Conservation (phyloP, 176 grass and related monocot genomes). For the Oropetium thomaeum region DNA sequence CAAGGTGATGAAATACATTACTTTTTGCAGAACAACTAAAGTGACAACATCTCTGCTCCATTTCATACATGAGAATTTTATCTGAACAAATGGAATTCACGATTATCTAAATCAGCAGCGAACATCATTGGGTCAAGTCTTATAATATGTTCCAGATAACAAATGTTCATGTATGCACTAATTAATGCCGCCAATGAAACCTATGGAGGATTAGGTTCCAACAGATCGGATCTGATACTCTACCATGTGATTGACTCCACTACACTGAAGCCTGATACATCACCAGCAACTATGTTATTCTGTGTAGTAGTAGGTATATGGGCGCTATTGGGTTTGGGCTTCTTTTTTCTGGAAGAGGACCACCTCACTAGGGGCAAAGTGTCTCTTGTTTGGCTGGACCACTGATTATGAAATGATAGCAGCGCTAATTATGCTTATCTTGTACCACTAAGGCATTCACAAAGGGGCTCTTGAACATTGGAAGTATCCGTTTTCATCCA, state of each 20-base stretch:
- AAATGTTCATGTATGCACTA: constrained; percentile 13
- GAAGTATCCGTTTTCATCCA: constrained; percentile 41
- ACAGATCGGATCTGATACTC: constrained; percentile 39
- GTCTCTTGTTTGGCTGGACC: constrained; percentile 39
- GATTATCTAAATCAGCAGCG: background rate
- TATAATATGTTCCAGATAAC: constrained; percentile 24
- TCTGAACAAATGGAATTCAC: background rate
- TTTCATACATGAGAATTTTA: background rate
- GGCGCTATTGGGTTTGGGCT: constrained; percentile 32
- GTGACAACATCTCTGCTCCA: background rate
- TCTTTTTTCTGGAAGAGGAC: constrained; percentile 28
- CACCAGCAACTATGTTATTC: constrained; percentile 30
- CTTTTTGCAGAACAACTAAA: constrained; percentile 2
- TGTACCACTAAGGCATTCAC: constrained; percentile 32
- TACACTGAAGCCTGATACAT: constrained; percentile 27
- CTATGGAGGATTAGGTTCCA: constrained; percentile 37
- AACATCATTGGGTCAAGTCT: constrained; percentile 9
- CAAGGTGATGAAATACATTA: no score
- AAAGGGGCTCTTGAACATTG: constrained; percentile 19
- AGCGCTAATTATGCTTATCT: constrained; percentile 35
- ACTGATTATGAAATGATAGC: constrained; percentile 39
- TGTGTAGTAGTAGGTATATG: constrained; percentile 32
- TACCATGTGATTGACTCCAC: constrained; percentile 30
- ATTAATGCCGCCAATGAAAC: constrained; percentile 32
- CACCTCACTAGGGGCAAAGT: constrained; percentile 35